Conservation (phyloP, 1,284 basidiomycete genomes). For the Cutaneotrichosporon cyanovorans region DNA sequence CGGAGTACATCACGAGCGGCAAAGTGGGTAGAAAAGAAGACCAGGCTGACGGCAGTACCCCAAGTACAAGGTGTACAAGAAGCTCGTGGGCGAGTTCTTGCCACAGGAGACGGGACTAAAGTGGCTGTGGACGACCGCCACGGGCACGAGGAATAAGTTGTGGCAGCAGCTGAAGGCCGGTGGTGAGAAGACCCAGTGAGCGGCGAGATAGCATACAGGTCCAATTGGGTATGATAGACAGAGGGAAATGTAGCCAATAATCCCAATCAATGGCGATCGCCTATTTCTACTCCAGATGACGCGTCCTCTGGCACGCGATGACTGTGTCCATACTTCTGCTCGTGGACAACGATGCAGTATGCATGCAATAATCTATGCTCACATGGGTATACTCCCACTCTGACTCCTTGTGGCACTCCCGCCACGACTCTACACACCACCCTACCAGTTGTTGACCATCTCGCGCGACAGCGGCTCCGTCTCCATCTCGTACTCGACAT, state of each 20-base stretch:
- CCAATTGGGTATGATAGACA: too few relatives aligned
- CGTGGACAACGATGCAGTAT: conserved; percentile 18
- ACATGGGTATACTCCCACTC: conserved; percentile 3
- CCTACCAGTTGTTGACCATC: conserved; percentile 46
- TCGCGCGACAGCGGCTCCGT: conserved; percentile 58
- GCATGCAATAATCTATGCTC: conserved; percentile 15
- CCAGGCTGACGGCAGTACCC: conserved; percentile 52
- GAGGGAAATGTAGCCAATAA: too few relatives aligned
- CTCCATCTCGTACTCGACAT: conserved; percentile 93
- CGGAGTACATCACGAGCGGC: conserved; percentile 65
- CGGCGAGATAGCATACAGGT: too few relatives aligned
- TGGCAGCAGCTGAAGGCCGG: neutral
- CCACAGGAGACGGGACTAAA: conserved; percentile 52
- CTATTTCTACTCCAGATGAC: too few relatives aligned
- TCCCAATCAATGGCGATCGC: too few relatives aligned
- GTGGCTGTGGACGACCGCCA: conserved; percentile 32
- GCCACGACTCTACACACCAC: neutral
- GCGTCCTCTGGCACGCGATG: neutral
- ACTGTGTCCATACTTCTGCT: too few relatives aligned
- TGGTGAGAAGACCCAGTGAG: too few relatives aligned
- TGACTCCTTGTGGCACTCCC: too few relatives aligned
- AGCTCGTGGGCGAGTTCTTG: conserved; percentile 74
- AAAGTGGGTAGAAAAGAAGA: conserved; percentile 48
- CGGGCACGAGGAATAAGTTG: conserved; percentile 1
- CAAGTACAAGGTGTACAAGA: conserved; percentile 63